Evolutionary conservation across 805 yeast species (phyloP), one percentile per base, ranked within the genome.

Genomic region (Tetrapisispora phaffii): DNA sequence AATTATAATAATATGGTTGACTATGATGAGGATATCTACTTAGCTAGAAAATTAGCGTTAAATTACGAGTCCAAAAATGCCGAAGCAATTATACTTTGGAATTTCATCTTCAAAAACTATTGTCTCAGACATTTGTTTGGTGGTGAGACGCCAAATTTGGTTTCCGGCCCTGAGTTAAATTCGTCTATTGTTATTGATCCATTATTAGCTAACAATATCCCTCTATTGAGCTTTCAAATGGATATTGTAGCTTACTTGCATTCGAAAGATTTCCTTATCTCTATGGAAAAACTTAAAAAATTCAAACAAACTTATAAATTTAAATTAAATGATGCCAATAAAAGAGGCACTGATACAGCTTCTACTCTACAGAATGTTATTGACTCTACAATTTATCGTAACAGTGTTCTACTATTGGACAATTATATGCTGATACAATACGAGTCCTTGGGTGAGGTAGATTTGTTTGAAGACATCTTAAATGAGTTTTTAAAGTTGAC

Each of bases 21-120:
- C 47, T 54, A 47, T 34, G 63, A 60, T 44, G 64, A 60, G 47
- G 65, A 60, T 46, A 48, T 60, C 21, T 62, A 57, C 46, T 39
- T 55, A 36, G 63, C 60, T 9, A 43, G 58, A 16, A 49, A 54
- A 19, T 45, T 52, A 26, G 53, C 62, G 7, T 44, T 58, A 34
- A 57, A 59, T 33, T 56, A 51, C 40, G 63, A 59, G 42, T 44
- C 51, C 13, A 51, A 53, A 38, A 51, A 57, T 46, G 58, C 59
- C 32, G 40, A 47, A 29, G 42, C 41, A 19, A 52, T 58, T n/a
- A 31, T 54, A 15, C 36, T 57, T 22, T 60, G 65, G 65, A 58
- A 60, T 42, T 58, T 56, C 36, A 58, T 59, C 20, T 55, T 48
- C 32, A 58, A 54, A 41, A 57, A 56, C 37, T 60, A 60, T 42